phyloP scores from a whole-genome alignment of 2,329 filamentous ascomycete genomes.

The Keithomyces neogunnii region DNA sequence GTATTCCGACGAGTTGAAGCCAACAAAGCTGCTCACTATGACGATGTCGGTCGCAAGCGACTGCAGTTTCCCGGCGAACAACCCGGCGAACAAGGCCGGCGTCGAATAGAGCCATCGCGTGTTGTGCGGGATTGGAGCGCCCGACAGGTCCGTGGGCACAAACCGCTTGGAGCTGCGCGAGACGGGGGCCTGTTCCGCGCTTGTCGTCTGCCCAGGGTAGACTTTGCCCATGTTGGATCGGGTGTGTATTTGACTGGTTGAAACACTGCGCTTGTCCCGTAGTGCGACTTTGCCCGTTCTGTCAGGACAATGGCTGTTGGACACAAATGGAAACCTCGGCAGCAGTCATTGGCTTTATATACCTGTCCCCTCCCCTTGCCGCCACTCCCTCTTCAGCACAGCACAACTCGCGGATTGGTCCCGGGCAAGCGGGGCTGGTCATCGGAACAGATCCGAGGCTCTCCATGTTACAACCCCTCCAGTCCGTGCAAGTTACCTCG shows the following conservation, averaged over 20 bases:
- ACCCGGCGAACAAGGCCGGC: neutral
- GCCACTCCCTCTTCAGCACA: too few relatives aligned
- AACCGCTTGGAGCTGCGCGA: neutral
- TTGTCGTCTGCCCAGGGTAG: neutral
- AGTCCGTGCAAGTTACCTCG: too few relatives aligned
- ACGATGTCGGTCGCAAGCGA: conserved; percentile 1
- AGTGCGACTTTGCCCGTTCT: too few relatives aligned
- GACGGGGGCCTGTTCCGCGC: neutral
- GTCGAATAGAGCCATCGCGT: conserved; percentile 10
- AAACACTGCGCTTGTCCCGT: too few relatives aligned
- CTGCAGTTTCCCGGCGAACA: neutral
- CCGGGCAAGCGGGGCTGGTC: too few relatives aligned
- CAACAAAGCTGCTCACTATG: conserved; percentile 3
- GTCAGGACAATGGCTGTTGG: too few relatives aligned
- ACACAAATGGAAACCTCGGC: too few relatives aligned
- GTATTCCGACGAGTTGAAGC: conserved; percentile 6
- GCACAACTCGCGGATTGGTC: too few relatives aligned
- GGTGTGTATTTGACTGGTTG: neutral
- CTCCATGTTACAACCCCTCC: too few relatives aligned
- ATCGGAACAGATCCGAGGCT: too few relatives aligned
- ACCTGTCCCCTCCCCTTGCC: too few relatives aligned
- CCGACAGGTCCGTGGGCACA: conserved; percentile 9
- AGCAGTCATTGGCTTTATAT: too few relatives aligned
- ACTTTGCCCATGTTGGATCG: neutral
- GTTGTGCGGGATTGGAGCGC: conserved; percentile 9